phyloP scores from a whole-genome alignment of 1,139 yeast species.

The Lodderomyces beijingensis region DNA sequence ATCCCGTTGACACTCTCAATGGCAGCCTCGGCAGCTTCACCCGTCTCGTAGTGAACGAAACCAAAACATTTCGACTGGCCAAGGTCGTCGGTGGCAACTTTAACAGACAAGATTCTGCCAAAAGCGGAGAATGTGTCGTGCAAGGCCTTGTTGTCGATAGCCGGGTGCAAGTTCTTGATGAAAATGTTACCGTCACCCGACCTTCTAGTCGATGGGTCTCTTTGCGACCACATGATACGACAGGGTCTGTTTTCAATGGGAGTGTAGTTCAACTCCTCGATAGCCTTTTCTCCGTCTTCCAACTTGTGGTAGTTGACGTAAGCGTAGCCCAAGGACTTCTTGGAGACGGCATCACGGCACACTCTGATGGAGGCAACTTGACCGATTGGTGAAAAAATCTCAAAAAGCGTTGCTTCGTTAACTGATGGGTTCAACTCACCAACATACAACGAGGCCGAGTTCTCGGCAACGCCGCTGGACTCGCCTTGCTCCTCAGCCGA shows the following conservation, averaged over 20 bases:
- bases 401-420: constrained; percentile 92
- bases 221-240: constrained; percentile 99
- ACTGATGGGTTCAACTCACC: constrained; percentile 95
- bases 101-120: constrained; percentile 94
- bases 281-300: constrained; percentile 90
- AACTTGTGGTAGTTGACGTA: constrained; percentile 92
- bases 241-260: constrained; percentile 95
- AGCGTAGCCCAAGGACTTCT: constrained; percentile 97
- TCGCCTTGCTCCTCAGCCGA: constrained; percentile 15
- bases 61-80: constrained; percentile 97
- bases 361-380: constrained; percentile 96
- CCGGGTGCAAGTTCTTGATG: constrained; percentile 98
- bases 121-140: constrained; percentile 97
- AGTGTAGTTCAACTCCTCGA: constrained; percentile 93
- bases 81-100: constrained; percentile 91
- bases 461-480: constrained; percentile 39
- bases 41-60: constrained; percentile 93
- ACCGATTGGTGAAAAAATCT: constrained; percentile 91
- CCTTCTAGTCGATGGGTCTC: constrained; percentile 95
- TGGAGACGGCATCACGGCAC: constrained; percentile 97
- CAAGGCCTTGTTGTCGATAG: constrained; percentile 97
- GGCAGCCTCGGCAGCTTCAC: constrained; percentile 91
- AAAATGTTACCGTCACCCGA: constrained; percentile 96
- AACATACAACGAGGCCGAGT: constrained; percentile 87
- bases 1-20: constrained; percentile 98